Percentiles rank a stretch among this genome's conserved stretches.
These are phyloP conservation scores for Knufia petricola DNA, from an alignment of 2,329 filamentous ascomycete species.

Conservation along the genomic window DNA sequence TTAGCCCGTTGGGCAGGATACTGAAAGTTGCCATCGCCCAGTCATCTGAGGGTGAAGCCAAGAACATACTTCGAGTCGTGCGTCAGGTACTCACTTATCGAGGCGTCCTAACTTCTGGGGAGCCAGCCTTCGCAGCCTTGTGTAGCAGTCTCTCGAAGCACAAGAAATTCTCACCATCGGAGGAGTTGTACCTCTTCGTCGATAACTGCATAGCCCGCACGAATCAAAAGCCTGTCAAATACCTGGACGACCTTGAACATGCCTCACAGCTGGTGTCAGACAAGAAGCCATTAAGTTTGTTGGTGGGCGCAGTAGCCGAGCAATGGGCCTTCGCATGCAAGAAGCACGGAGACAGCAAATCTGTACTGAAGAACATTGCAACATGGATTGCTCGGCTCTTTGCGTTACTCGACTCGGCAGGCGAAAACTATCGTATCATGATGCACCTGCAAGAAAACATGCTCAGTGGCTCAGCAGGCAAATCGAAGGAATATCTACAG, in stretches of 20 bases:
- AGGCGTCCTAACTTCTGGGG: constrained; percentile 28
- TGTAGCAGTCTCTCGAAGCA: constrained; percentile 31
- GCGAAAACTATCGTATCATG: constrained; percentile 42
- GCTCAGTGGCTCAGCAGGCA: constrained; percentile 29
- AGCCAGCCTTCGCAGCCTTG: constrained; percentile 30
- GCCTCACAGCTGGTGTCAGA: constrained; percentile 25
- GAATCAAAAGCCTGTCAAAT: constrained; percentile 67
- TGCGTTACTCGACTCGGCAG: constrained; percentile 43
- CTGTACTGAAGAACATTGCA: constrained; percentile 41
- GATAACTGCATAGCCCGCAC: constrained; percentile 76
- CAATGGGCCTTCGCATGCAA: constrained; percentile 63
- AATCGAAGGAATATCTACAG: constrained; percentile 27
- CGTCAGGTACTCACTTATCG: constrained; percentile 30
- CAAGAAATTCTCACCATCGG: constrained; percentile 25
- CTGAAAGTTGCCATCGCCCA: neutral
- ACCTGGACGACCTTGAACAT: constrained; percentile 49
- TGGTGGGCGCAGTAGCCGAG: constrained; percentile 62
- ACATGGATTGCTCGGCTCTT: constrained; percentile 52
- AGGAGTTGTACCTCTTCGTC: constrained; percentile 56
- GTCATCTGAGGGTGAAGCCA: neutral
- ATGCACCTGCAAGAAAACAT: constrained; percentile 38
- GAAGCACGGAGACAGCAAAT: constrained; percentile 36
- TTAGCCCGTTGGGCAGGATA: constrained; percentile 4
- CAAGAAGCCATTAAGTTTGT: constrained; percentile 34
- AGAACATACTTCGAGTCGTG: neutral